Base-by-base conservation (phyloP, 2,329 filamentous ascomycete genomes). In the Coniella vitis region DNA sequence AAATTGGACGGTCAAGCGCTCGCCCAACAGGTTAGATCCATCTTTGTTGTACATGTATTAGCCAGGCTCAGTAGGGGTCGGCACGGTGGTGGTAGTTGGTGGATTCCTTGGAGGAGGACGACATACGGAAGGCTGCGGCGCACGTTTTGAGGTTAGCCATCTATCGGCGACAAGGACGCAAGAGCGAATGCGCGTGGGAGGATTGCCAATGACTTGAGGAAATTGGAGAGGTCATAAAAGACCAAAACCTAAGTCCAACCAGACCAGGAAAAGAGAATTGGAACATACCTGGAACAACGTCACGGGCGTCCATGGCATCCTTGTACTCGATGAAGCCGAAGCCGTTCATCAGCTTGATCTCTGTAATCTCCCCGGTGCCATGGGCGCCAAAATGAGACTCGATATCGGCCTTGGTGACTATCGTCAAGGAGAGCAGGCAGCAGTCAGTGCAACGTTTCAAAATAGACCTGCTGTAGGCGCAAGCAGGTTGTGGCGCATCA, bases 281-380 rank as follows among this genome's bases (percentile, higher is more conserved):
- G 48, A 48, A 63, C 84, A 74, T 81, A 96, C 93, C 91, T 70
- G 93, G 93, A 63, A 98, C 93, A 57, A 98, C 90, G 73, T 98
- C 93, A 65, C 91, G 87, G 59, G 93, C 93, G 73, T 98, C 93
- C 86, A 96, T 88, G 51, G 90, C 83, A 73, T 97, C 93, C 71
- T 96, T 94, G 72, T 97, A 98, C 71, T 98, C 93, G 67, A 98
- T 95, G 76, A 98, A 98, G 67, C 93, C 93, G 66, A 98, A 98
- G 64, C 93, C 93, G 67, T 95, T 97, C 93, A 98, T 98, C 56
- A 98, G 83, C 77, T 98, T 98, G 74, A 98, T 91, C 75, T 98
- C 93, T 59, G 87, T 93, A 67, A 98, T 97, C 69, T 95, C 90
- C 69, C 93, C 93, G 60, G 90, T 91, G 66, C 91, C 93, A 83